These are phyloP conservation scores for Yarrowia sp. DNA, from an alignment of 805 yeast species.

Conservation along the genomic window DNA sequence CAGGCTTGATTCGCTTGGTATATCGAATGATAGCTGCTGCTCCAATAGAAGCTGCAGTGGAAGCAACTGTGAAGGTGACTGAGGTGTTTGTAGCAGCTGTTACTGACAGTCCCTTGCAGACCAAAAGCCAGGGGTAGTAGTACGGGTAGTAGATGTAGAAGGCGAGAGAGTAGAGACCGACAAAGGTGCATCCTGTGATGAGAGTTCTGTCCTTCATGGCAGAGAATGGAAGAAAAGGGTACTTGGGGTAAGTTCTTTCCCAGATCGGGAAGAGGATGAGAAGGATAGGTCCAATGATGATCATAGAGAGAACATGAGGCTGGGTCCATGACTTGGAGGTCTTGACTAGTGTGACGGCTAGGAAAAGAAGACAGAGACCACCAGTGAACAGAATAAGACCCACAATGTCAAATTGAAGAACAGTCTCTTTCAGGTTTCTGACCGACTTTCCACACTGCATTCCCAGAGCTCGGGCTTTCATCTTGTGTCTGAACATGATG, in stretches of 20 bases:
- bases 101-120: not conserved
- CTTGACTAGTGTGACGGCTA: not conserved
- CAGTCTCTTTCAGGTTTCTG: too few relatives aligned
- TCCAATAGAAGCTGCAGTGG: not conserved
- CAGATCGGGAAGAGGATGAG: not conserved
- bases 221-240: not conserved
- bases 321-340: not conserved
- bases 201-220: not conserved
- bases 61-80: not conserved
- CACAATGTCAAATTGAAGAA: not conserved
- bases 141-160: not conserved
- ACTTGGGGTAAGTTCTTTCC: not conserved
- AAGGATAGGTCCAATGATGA: conserved; percentile 1
- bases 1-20: not conserved
- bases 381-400: not conserved
- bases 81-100: not conserved
- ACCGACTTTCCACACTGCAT: too few relatives aligned
- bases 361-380: not conserved
- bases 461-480: too few relatives aligned
- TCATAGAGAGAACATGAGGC: not conserved
- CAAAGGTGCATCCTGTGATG: not conserved
- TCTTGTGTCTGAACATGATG: too few relatives aligned
- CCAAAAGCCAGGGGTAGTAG: not conserved
- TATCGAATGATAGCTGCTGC: not conserved
- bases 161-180: not conserved